Percentiles rank a stretch among this genome's conserved stretches.
Conservation (phyloP, 192 early-diverging fungal genomes). For the Spizellomyces sp. region DNA sequence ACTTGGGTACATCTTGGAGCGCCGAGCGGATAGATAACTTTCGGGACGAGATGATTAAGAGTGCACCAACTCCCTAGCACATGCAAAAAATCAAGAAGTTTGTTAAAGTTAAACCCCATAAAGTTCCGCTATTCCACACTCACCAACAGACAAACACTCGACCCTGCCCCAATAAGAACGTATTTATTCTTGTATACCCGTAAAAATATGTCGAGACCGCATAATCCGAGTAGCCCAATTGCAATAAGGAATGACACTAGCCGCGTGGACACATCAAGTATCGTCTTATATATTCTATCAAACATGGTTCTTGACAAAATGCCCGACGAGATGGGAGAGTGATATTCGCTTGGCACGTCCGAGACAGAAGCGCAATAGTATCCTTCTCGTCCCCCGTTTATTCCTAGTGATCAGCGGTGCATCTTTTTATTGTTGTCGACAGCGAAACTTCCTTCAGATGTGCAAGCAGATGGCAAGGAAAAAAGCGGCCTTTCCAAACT, state of each 20-base stretch:
- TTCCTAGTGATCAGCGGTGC: too few species aligned
- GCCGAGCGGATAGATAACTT: slow-evolving; percentile 30
- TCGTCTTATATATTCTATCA: not conserved
- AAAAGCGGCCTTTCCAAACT: too few species aligned
- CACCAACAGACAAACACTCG: slow-evolving; percentile 7
- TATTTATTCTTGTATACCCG: slow-evolving; percentile 14
- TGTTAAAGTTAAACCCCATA: not conserved
- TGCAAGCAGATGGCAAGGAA: too few species aligned
- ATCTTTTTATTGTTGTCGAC: too few species aligned
- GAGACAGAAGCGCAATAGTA: too few species aligned
- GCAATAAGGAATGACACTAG: slow-evolving; percentile 14
- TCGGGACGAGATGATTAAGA: slow-evolving; percentile 34
- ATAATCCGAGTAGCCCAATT: slow-evolving; percentile 16
- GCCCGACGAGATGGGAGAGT: too few species aligned
- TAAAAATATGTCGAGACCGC: slow-evolving; percentile 30
- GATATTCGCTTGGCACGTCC: too few species aligned
- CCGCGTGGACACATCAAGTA: slow-evolving; percentile 13
- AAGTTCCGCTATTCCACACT: not conserved
- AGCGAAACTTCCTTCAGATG: too few species aligned
- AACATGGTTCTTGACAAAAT: not conserved
- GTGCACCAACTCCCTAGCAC: slow-evolving; percentile 3
- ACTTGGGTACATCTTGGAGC: slow-evolving; percentile 37
- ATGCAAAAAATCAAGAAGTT: not conserved
- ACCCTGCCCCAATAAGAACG: slow-evolving; percentile 19
- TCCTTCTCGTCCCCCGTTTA: too few species aligned